These are phyloP conservation scores for Candida anutae DNA, from an alignment of 1,139 yeast species.

Conservation along the genomic window DNA sequence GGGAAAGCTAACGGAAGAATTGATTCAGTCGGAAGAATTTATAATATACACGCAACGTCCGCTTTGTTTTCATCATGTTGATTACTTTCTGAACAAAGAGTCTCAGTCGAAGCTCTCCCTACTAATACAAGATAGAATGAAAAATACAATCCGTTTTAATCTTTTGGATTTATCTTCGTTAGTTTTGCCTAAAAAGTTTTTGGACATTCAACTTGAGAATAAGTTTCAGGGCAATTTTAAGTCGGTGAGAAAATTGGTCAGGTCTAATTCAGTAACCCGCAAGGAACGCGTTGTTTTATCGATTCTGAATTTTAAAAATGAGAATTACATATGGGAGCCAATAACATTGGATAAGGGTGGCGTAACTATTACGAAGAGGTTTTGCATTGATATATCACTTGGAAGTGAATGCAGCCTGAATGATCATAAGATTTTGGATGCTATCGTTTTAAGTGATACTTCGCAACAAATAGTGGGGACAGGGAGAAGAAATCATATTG, in stretches of 20 bases:
- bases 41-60: constrained; percentile 14
- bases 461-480: constrained; percentile 11
- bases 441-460: constrained; percentile 28
- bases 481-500: constrained; percentile 23
- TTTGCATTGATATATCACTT: constrained; percentile 19
- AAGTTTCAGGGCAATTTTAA: constrained; percentile 82
- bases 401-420: not conserved
- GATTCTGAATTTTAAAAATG: constrained; percentile 37
- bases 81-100: constrained; percentile 9
- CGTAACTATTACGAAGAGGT: constrained; percentile 29
- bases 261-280: constrained; percentile 37
- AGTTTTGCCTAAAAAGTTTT: not conserved
- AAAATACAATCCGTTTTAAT: constrained; percentile 27
- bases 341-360: constrained; percentile 11
- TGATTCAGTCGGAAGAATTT: constrained; percentile 8
- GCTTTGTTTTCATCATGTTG: constrained; percentile 15
- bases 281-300: constrained; percentile 27
- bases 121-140: constrained; percentile 32
- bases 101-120: constrained; percentile 13
- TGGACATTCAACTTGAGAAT: constrained; percentile 10
- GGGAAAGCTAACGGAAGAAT: too few relatives aligned
- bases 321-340: constrained; percentile 63
- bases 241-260: constrained; percentile 58
- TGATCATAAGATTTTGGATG: constrained; percentile 20
- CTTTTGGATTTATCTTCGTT: constrained; percentile 11